phyloP scores from a whole-genome alignment of 495 filamentous ascomycete genomes.

The Xylaria telfairii region DNA sequence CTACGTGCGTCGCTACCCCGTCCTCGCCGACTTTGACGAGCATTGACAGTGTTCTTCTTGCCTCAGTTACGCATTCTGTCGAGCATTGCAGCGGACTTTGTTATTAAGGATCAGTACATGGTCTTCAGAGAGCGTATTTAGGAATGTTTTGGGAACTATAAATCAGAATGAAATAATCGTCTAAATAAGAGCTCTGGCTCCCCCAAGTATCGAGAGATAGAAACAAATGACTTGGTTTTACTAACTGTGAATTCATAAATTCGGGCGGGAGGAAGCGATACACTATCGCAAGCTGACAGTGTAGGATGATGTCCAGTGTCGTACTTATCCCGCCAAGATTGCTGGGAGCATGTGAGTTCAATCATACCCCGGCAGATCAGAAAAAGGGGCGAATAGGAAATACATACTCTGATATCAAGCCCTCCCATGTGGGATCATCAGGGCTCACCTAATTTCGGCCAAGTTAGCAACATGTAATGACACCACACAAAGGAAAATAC shows the following conservation, averaged over 20 bases:
- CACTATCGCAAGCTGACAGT: conserved; percentile 55
- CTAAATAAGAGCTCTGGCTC: not conserved
- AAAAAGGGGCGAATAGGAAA: conserved; percentile 15
- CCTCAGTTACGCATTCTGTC: conserved; percentile 63
- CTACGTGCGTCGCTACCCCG: not conserved
- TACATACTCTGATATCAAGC: conserved; percentile 38
- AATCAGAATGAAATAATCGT: not conserved
- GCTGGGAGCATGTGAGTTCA: not conserved
- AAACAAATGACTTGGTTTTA: not conserved
- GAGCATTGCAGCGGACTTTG: conserved; percentile 39
- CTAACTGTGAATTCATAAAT: conserved; percentile 27
- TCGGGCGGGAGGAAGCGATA: conserved; percentile 64
- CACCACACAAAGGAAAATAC: not conserved
- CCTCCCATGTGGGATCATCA: conserved; percentile 26
- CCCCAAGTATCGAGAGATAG: not conserved
- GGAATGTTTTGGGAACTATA: too few species aligned
- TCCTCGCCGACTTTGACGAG: conserved; percentile 33
- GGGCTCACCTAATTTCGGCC: conserved; percentile 5
- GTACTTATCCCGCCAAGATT: conserved; percentile 8
- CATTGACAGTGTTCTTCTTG: conserved; percentile 57
- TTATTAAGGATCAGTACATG: not conserved
- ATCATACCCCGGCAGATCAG: not conserved
- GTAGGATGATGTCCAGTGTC: conserved; percentile 6
- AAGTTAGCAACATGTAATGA: conserved; percentile 13
- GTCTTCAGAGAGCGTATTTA: not conserved